phyloP scores from a whole-genome alignment of 441 rosid genomes.

The Croton setiger region DNA sequence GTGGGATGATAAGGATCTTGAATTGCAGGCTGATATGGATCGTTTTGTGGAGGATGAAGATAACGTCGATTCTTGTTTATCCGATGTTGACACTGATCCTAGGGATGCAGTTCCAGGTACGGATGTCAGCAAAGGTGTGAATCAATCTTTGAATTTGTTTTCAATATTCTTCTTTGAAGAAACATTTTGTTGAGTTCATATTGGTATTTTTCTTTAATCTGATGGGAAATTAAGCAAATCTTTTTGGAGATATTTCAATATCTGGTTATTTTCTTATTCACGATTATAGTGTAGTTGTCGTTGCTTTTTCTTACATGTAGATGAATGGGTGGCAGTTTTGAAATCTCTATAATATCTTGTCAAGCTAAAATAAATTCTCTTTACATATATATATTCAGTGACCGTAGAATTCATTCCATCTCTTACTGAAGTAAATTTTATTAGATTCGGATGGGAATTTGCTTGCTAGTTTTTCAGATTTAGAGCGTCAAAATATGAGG shows the following conservation, averaged over 20 bases:
- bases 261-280: neutral
- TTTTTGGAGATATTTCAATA: slow-evolving; percentile 5
- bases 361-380: neutral
- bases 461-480: slow-evolving; percentile 47
- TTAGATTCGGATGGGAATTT: slow-evolving; percentile 77
- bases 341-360: neutral
- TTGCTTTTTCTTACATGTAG: too few relatives aligned
- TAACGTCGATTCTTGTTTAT: slow-evolving; percentile 75
- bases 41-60: slow-evolving; percentile 83
- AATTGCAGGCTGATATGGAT: slow-evolving; percentile 90
- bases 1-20: slow-evolving; percentile 57
- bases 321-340: neutral
- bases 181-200: neutral
- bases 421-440: slow-evolving; percentile 63
- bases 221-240: neutral
- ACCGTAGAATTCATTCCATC: slow-evolving; percentile 16
- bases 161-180: neutral
- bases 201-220: slow-evolving; percentile 4
- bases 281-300: too few relatives aligned
- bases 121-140: slow-evolving; percentile 73
- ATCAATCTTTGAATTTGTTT: slow-evolving; percentile 9
- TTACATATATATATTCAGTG: neutral
- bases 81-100: slow-evolving; percentile 67
- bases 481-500: neutral
- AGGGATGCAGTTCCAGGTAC: slow-evolving; percentile 54